phyloP scores from a whole-genome alignment of 2,329 filamentous ascomycete species.

The Trichoderma pleuroti region DNA sequence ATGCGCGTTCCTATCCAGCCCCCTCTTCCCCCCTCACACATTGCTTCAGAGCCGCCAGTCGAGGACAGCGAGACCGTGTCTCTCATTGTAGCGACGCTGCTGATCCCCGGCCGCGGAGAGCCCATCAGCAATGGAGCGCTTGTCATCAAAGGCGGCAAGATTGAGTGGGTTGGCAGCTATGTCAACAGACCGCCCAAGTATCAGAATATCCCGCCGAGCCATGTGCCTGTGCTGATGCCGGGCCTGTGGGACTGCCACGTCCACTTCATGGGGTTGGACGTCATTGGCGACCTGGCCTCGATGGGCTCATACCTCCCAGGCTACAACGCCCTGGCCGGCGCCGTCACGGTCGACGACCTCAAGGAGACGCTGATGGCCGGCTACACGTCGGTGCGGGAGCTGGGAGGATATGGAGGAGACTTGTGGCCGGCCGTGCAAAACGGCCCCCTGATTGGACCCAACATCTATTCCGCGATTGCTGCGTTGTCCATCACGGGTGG shows the following conservation, averaged over 20 bases:
- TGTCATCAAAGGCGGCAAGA: slow-evolving; percentile 36
- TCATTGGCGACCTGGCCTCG: not conserved
- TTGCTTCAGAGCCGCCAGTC: slow-evolving; percentile 1
- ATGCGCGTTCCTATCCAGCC: slow-evolving; percentile 21
- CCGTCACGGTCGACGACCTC: slow-evolving; percentile 27
- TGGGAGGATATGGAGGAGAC: slow-evolving; percentile 46
- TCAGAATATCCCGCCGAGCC: slow-evolving; percentile 28
- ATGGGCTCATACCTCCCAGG: slow-evolving; percentile 16
- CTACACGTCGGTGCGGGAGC: slow-evolving; percentile 49
- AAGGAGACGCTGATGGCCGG: slow-evolving; percentile 42
- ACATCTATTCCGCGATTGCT: slow-evolving; percentile 45
- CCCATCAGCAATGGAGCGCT: slow-evolving; percentile 34
- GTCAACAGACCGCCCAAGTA: slow-evolving; percentile 19
- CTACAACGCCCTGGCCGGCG: slow-evolving; percentile 19
- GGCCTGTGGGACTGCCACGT: slow-evolving; percentile 53
- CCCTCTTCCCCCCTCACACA: slow-evolving; percentile 9
- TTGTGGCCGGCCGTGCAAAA: slow-evolving; percentile 41
- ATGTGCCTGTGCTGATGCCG: slow-evolving; percentile 46
- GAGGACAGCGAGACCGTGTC: slow-evolving; percentile 18
- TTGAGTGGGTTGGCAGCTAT: slow-evolving; percentile 36
- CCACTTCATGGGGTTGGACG: slow-evolving; percentile 41
- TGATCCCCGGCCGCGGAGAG: slow-evolving; percentile 39
- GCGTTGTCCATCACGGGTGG: slow-evolving; percentile 47
- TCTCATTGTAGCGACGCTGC: slow-evolving; percentile 29
- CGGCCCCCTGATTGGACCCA: slow-evolving; percentile 44